Conservation (phyloP, 441 rosid species). For the Isatis lusitanica region DNA sequence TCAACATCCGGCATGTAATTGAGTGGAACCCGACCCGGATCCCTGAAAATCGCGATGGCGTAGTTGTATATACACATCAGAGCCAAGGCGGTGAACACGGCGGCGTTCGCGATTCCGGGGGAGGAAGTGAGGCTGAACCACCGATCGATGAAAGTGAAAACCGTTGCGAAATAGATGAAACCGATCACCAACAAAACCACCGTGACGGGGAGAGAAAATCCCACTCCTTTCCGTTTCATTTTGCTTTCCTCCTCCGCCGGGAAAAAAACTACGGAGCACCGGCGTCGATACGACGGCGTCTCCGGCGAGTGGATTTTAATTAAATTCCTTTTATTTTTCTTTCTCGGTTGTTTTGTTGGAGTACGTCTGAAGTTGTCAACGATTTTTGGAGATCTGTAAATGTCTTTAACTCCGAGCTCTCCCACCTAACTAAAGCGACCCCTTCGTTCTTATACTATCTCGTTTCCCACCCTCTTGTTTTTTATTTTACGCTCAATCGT, state of each 20-base stretch:
- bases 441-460: slow-evolving; percentile 2
- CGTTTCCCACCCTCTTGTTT: slow-evolving; percentile 11
- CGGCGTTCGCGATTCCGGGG: slow-evolving; percentile 71
- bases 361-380: slow-evolving; percentile 28
- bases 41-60: slow-evolving; percentile 55
- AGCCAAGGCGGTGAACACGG: slow-evolving; percentile 65
- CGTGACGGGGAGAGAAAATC: slow-evolving; percentile 63
- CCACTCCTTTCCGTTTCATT: slow-evolving; percentile 56
- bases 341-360: slow-evolving; percentile 30
- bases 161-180: slow-evolving; percentile 67
- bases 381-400: slow-evolving; percentile 22
- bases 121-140: slow-evolving; percentile 87
- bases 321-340: neutral
- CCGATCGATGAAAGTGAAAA: slow-evolving; percentile 78
- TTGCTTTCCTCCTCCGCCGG: neutral
- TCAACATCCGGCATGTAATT: slow-evolving; percentile 75
- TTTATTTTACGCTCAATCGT: neutral
- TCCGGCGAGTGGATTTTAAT: slow-evolving; percentile 34
- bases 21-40: slow-evolving; percentile 86
- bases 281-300: slow-evolving; percentile 68
- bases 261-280: slow-evolving; percentile 44
- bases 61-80: slow-evolving; percentile 62
- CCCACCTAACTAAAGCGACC: slow-evolving; percentile 12
- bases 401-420: slow-evolving; percentile 25
- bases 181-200: slow-evolving; percentile 63